Conservation (phyloP, 352 stramenopile genomes). For the Globisporangium orthogonon region DNA sequence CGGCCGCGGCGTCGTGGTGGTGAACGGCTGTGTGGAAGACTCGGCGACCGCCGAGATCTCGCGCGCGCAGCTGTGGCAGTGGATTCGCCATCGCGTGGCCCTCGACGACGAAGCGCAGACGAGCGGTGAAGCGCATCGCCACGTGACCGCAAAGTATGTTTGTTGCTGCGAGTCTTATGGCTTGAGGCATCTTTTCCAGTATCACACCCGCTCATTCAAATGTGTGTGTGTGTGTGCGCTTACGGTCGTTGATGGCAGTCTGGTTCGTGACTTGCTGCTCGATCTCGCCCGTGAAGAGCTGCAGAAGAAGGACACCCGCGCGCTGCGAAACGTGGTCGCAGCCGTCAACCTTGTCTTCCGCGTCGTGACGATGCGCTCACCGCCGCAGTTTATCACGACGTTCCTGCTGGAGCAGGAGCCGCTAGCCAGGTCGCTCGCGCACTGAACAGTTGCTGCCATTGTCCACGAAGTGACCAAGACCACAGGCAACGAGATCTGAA, state of each 20-base stretch:
- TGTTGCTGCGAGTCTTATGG: neutral
- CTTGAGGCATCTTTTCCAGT: neutral
- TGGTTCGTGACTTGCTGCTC: conserved; percentile 44
- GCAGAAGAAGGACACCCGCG: conserved; percentile 10
- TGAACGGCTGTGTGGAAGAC: conserved; percentile 93
- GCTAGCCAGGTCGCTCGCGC: conserved; percentile 34
- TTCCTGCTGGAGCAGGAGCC: conserved; percentile 61
- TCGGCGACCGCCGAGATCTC: conserved; percentile 93
- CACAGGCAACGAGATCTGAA: no score
- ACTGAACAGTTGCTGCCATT: neutral
- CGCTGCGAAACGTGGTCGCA: conserved; percentile 31
- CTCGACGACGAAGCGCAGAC: conserved; percentile 9
- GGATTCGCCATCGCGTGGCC: conserved; percentile 52
- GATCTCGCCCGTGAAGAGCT: conserved; percentile 26
- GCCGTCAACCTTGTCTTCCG: conserved; percentile 51
- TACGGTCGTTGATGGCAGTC: conserved; percentile 11
- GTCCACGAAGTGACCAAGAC: no score
- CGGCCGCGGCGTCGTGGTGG: conserved; percentile 85
- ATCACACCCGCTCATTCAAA: no score
- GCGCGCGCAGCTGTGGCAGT: conserved; percentile 90
- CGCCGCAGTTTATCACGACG: conserved; percentile 58
- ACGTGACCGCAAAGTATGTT: conserved; percentile 35
- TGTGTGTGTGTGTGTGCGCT: neutral
- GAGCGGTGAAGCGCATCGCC: neutral
- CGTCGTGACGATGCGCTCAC: conserved; percentile 48